These are phyloP conservation scores for Malus asiatica DNA, from an alignment of 306 rosid species.

Conservation along the genomic window DNA sequence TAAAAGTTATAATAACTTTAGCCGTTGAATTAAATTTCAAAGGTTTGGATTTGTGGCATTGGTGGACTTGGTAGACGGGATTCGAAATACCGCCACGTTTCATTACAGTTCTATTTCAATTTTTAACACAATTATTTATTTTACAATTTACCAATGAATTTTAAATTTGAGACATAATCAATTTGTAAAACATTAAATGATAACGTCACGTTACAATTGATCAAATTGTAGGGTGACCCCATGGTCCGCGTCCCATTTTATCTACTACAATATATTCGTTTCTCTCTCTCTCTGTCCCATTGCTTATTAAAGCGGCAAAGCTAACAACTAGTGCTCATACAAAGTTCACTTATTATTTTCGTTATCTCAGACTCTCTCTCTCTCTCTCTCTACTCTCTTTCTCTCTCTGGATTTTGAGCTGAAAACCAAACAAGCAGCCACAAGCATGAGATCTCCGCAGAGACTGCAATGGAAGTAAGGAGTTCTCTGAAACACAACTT, in stretches of 20 bases:
- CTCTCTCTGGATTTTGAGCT: conserved; percentile 36
- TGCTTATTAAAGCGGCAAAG: conserved; percentile 76
- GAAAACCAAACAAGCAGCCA: background rate
- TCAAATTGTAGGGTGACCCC: background rate
- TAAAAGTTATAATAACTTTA: no score
- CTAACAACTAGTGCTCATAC: conserved; percentile 28
- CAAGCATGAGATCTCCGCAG: conserved; percentile 59
- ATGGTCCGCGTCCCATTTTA: conserved; percentile 12
- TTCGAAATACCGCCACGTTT: no score
- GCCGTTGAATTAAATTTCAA: no score
- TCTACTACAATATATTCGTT: background rate
- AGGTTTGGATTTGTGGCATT: no score
- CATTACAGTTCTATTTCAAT: no score
- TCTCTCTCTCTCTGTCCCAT: background rate
- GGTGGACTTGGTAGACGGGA: no score
- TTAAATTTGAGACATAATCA: no score
- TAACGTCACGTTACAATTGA: no score
- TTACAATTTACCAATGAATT: no score
- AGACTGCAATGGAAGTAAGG: conserved; percentile 47
- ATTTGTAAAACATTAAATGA: no score
- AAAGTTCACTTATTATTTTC: conserved; percentile 10
- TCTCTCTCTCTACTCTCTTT: background rate
- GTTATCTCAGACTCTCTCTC: background rate
- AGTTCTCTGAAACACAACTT: conserved; percentile 18
- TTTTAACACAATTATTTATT: no score